These are phyloP conservation scores for Staphylotrichum longicolle DNA, from an alignment of 495 filamentous ascomycete species.

Conservation along the genomic window DNA sequence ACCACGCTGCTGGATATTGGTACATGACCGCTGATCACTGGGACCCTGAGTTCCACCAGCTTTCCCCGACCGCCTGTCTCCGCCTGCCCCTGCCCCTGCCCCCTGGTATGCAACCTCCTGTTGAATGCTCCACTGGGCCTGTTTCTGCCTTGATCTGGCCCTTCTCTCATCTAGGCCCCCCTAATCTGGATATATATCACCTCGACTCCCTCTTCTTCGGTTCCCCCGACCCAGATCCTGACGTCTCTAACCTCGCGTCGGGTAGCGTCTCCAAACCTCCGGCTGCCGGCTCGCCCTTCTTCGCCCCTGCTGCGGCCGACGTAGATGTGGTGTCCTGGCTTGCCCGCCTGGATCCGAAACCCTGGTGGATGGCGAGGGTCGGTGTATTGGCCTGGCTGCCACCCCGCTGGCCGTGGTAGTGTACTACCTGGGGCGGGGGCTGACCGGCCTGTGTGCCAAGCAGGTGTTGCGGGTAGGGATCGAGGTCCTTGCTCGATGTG, in stretches of 20 bases:
- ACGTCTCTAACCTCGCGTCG: conserved; percentile 34
- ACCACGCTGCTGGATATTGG: conserved; percentile 14
- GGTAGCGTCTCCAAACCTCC: conserved; percentile 39
- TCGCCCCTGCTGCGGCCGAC: conserved; percentile 24
- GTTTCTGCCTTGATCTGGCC: not conserved
- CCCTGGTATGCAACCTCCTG: conserved; percentile 6
- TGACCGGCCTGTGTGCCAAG: conserved; percentile 58
- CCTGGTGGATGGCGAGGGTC: conserved; percentile 45
- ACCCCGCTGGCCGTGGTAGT: conserved; percentile 58
- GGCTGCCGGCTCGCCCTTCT: conserved; percentile 29
- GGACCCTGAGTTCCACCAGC: no score
- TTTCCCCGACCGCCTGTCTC: not conserved
- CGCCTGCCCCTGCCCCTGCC: not conserved
- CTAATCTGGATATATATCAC: conserved; percentile 12
- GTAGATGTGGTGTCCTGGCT: conserved; percentile 38
- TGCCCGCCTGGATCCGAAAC: conserved; percentile 37
- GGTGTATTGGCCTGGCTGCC: conserved; percentile 62
- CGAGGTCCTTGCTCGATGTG: conserved; percentile 70
- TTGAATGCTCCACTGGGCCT: conserved; percentile 4
- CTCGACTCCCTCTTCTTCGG: conserved; percentile 22
- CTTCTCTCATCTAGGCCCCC: not conserved
- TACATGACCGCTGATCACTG: conserved; percentile 4
- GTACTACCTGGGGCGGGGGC: conserved; percentile 59
- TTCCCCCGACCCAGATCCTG: conserved; percentile 2
- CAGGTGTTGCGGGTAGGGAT: conserved; percentile 66